These are phyloP conservation scores for Arthrobotrys megalospora DNA, from an alignment of 2,329 filamentous ascomycete genomes.

Conservation along the genomic window DNA sequence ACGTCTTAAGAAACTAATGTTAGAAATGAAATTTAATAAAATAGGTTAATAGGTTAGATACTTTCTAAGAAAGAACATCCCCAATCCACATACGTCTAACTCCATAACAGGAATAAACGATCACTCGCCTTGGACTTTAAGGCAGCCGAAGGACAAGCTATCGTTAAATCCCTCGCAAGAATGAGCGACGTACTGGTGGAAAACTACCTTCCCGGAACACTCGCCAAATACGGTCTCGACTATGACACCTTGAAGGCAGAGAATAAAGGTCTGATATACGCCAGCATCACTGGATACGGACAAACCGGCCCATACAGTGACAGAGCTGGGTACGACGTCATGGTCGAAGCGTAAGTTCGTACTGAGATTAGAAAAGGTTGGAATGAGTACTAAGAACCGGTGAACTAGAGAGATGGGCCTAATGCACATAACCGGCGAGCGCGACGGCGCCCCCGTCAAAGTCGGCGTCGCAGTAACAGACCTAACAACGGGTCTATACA, in stretches of 20 bases:
- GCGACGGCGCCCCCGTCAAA: slow-evolving; percentile 93
- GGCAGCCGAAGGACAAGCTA: slow-evolving; percentile 83
- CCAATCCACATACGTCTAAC: neutral
- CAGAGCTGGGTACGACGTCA: slow-evolving; percentile 96
- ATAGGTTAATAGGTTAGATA: slow-evolving; percentile 49
- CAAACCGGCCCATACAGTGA: slow-evolving; percentile 92
- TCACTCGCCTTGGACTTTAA: slow-evolving; percentile 93
- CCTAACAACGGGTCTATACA: slow-evolving; percentile 93
- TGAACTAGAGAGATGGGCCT: slow-evolving; percentile 81
- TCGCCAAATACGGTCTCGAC: slow-evolving; percentile 93
- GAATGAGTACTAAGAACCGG: neutral
- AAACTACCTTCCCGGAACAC: slow-evolving; percentile 91
- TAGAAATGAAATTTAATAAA: neutral
- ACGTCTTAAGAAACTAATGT: neutral
- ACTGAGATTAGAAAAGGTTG: neutral
- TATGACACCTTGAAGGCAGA: slow-evolving; percentile 84
- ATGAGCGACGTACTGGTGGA: slow-evolving; percentile 95
- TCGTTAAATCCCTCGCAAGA: slow-evolving; percentile 86
- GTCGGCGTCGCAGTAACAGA: slow-evolving; percentile 93
- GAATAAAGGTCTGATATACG: slow-evolving; percentile 91
- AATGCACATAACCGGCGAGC: slow-evolving; percentile 96
- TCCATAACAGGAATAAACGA: slow-evolving; percentile 86
- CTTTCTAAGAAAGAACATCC: too few species aligned
- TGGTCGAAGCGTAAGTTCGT: slow-evolving; percentile 83
- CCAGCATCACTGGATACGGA: slow-evolving; percentile 96